Base-by-base conservation (phyloP, 202 grass and related monocot genomes). In the Bolboschoenoplectus hybrid region DNA sequence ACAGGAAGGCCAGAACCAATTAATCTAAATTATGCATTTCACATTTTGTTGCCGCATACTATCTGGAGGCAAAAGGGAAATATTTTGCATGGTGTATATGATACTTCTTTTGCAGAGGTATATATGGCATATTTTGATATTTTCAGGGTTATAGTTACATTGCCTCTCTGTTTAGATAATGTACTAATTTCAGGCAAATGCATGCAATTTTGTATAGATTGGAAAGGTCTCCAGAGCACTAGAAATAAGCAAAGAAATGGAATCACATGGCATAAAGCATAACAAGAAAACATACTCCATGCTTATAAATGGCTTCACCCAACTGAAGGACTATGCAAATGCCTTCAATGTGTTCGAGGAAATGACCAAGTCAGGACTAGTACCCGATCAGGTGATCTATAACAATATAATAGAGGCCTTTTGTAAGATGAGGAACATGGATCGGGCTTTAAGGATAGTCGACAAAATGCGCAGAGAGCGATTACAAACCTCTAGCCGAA, bases 241-340 rank as follows among this genome's bases (percentile, higher is more conserved):
- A 87, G 86, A 88, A 84, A 55, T 92, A 64, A 88, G 91, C 89
- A 92, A 90, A 92, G 89, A 83, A 84, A 96, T 98, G 96, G 87
- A 94, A 52, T 92, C 88, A 71, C 79, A 41, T 82, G 93, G 91
- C 43, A 94, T 98, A 84, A 92, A 88, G 32, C 96, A 98, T 87
- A 98, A 98, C 74, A 93, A 86, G 68, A 98, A 98, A 90, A 98
- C 93, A 70, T 98, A 95, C 84, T 98, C 96, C 81, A 98, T 98
- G 93, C 65, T 98, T 80, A 96, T 98, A 14, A 96, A 89, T 86
- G 96, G 96, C 49, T 98, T 94, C 88, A 94, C 94, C 88, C 93
- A 92, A 80, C 89, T 98, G 64, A 94, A 96, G 63, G 96, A 98
- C 60, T 98, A 91, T 85, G 89, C 93, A 65, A 98, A 94, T 95